Percentiles rank a stretch among this genome's conserved stretches.
These are phyloP conservation scores for Pichia sp. DNA, from an alignment of 1,139 yeast genomes.

Conservation along the genomic window DNA sequence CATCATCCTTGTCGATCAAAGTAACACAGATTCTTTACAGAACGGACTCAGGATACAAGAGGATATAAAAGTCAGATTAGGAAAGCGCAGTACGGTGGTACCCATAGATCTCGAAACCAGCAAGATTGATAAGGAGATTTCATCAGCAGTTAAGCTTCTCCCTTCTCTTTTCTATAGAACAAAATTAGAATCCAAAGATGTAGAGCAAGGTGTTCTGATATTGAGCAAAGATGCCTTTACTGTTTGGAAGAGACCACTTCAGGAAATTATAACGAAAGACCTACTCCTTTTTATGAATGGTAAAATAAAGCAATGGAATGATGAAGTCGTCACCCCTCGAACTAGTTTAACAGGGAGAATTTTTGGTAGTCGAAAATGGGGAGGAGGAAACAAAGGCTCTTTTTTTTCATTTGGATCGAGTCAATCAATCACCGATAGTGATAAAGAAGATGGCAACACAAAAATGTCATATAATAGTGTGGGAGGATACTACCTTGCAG, in stretches of 20 bases:
- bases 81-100: conserved; percentile 23
- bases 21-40: conserved; percentile 28
- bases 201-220: neutral
- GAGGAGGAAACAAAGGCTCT: conserved; percentile 26
- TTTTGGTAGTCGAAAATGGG: conserved; percentile 56
- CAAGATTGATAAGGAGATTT: neutral
- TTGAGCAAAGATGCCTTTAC: conserved; percentile 34
- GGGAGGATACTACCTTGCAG: conserved; percentile 48
- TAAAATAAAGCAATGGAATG: conserved; percentile 74
- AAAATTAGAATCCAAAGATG: conserved; percentile 40
- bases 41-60: conserved; percentile 38
- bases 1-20: conserved; percentile 40
- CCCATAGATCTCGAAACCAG: conserved; percentile 14
- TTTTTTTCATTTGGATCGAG: conserved; percentile 33
- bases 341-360: conserved; percentile 70
- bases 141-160: conserved; percentile 24
- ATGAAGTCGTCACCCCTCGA: conserved; percentile 60
- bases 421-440: conserved; percentile 11
- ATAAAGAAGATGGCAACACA: conserved; percentile 11
- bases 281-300: conserved; percentile 77
- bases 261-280: conserved; percentile 53
- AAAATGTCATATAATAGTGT: conserved; percentile 21
- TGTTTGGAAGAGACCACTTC: conserved; percentile 42
- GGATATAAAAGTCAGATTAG: conserved; percentile 24
- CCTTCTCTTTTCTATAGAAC: conserved; percentile 45